Evolutionary conservation across 345 rosid genomes (phyloP), one percentile per base, ranked within the genome.

Genomic region (Streptanthus diversifolius): DNA sequence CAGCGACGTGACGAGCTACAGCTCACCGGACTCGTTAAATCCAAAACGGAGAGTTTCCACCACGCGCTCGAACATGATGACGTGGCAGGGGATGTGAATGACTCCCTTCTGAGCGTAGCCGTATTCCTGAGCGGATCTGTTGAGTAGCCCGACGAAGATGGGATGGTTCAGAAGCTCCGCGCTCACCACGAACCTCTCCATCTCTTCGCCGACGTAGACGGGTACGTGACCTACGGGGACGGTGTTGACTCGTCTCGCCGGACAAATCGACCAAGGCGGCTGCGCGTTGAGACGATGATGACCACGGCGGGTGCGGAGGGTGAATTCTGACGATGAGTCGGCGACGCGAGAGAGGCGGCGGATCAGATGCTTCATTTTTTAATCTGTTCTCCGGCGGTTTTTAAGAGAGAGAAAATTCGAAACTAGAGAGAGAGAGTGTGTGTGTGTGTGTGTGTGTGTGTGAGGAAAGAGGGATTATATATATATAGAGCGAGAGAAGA

Each of bases 21-120:
- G 2, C 17, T 70, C 75, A 1, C 35, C 51, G 1, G 71, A 55
- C 15, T 45, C 80, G 22, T 33, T 7, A 3, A 3, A 75, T 58
- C 15, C 98, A 0, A 87, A 81, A 12, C 96, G 85, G 63, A 95
- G 84, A 19, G 92, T 83, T 52, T 91, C 99, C 72, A 92, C 80
- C 49, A 88, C 85, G 37, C 89, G 89, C 78, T 95, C 95, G 59
- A 95, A 95, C 11, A 81, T 86, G 66, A 82, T 65, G 66, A 86
- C 98, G 85, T 89, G 96, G 76, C 98, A 92, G 3, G 98, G 99
- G 73, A 95, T 95, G 62, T 85, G 86, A 0, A 95, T 89, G 11
- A 88, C 99, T 24, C 99, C 99, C 66, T 83, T 84, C 60, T 95
- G 99, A 47, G 92, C 92, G 83, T 90, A 95, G 5, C 99, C 99